Conservation (phyloP, 2,329 filamentous ascomycete genomes). For the Sordariomycetes sp. region DNA sequence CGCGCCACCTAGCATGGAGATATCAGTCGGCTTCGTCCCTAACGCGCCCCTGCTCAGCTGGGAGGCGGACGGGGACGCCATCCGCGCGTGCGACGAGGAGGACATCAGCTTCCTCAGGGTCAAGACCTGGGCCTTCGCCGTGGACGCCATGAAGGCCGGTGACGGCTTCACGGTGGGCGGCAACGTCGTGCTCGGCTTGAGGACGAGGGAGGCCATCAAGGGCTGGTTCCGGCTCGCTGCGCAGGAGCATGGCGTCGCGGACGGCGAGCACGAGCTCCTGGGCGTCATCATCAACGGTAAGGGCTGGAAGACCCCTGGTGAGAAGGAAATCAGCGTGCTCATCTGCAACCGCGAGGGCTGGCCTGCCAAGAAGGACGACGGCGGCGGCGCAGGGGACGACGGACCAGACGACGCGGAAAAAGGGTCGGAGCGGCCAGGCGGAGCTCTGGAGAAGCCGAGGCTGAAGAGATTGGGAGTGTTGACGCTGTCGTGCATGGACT, state of each 20-base stretch:
- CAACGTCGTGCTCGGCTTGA: constrained; percentile 1
- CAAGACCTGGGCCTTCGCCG: constrained; percentile 21
- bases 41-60: constrained; percentile 16
- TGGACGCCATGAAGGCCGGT: constrained; percentile 12
- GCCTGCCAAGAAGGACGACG: not conserved
- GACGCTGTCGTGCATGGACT: constrained; percentile 10
- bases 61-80: constrained; percentile 24
- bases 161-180: constrained; percentile 3
- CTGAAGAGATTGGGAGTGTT: constrained; percentile 2
- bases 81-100: constrained; percentile 13
- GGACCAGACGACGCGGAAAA: not conserved
- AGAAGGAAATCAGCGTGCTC: constrained; percentile 14
- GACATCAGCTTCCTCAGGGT: constrained; percentile 21
- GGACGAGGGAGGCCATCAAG: constrained; percentile 7
- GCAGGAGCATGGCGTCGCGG: not conserved
- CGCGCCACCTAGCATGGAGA: constrained; percentile 20
- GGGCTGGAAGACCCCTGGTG: constrained; percentile 1
- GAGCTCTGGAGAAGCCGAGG: not conserved
- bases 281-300: constrained; percentile 5
- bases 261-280: constrained; percentile 2
- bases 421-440: not conserved
- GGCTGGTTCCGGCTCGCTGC: constrained; percentile 1
- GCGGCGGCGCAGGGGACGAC: not conserved
- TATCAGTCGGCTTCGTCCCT: constrained; percentile 21
- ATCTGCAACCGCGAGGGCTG: constrained; percentile 13